These are phyloP conservation scores for Penicillium silybi DNA, from an alignment of 495 filamentous ascomycete species.

Conservation along the genomic window DNA sequence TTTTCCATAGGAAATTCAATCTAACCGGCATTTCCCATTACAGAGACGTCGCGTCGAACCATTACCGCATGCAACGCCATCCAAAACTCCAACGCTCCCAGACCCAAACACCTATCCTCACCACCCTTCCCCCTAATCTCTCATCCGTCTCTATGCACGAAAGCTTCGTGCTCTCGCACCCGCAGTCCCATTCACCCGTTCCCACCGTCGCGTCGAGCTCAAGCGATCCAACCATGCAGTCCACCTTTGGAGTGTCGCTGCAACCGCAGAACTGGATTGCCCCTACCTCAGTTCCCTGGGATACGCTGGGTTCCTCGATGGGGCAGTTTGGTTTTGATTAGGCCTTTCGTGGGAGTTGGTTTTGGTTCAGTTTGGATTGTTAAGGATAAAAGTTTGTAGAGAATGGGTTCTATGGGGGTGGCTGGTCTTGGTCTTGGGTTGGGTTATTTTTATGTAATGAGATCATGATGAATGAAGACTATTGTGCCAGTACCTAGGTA, in stretches of 20 bases:
- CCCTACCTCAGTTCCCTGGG: constrained; percentile 35
- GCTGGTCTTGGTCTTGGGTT: not conserved
- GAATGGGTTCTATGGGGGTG: not conserved
- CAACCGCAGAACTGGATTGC: constrained; percentile 38
- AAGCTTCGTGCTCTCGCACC: constrained; percentile 15
- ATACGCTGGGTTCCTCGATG: constrained; percentile 16
- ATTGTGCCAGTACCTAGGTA: not conserved
- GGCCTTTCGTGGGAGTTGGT: not conserved
- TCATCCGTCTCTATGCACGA: constrained; percentile 15
- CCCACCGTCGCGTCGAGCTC: constrained; percentile 21
- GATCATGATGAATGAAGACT: constrained; percentile 11
- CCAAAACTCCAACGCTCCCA: constrained; percentile 3
- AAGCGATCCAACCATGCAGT: constrained; percentile 22
- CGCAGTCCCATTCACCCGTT: constrained; percentile 21
- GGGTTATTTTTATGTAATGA: constrained; percentile 9
- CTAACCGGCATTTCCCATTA: constrained; percentile 4
- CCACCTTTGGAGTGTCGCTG: constrained; percentile 24
- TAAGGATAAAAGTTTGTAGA: not conserved
- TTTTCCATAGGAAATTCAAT: not conserved
- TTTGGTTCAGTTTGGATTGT: not conserved
- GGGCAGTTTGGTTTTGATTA: constrained; percentile 16
- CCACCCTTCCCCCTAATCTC: constrained; percentile 5
- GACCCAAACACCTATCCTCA: constrained; percentile 11
- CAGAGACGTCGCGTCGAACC: constrained; percentile 26
- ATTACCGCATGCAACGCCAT: constrained; percentile 13